Base-by-base conservation (phyloP, 2,329 filamentous ascomycete genomes). In the Xylaria multiplex region DNA sequence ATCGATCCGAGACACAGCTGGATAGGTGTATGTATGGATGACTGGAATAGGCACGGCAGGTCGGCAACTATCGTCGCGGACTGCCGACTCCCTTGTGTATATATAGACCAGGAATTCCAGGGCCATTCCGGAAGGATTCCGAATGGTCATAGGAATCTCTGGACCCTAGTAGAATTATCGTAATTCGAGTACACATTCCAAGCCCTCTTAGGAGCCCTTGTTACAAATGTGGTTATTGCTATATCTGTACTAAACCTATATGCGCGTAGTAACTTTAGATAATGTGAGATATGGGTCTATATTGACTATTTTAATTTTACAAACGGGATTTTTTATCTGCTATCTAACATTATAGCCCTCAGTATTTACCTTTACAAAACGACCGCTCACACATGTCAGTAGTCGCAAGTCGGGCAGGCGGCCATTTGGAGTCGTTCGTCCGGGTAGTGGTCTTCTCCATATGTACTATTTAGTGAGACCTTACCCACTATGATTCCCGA, bases 381-480 rank as follows among this genome's bases (percentile, higher is more conserved):
- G 8, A 35, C 6, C 27, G 16, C 42, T 50, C 50, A 6, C 40
- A 6, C 27, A 22, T 49, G 1, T 50, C 48, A 55, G 30, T 76
- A 76, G 11, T 70, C 24, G 52, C 75, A 76, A n/a, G 75, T 76
- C 46, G 73, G 73, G 35, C 74, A 77, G 8, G 69, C 59, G 0
- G 73, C 76, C 64, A 72, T 77, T 16, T 19, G 19, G 78, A 73
- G 45, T 83, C 73, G 0, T 79, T 78, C 2, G 81, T 82, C 3
- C 74, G 82, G 80, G 73, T 91, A 90, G 32, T 68, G 65, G 73
- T 90, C 88, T 3, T 73, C 69, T 1, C 88, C 87, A 67, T 85
- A 90, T 0, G 88, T 90, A 1, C 80, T 76, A 71, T 91, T 91
- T 56, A 91, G 75, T 3, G 77, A 80, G 3, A 91, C 83, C 1